Evolutionary conservation across 768 basidiomycete genomes (phyloP).

Genomic region (Pulveroboletus sp.): DNA sequence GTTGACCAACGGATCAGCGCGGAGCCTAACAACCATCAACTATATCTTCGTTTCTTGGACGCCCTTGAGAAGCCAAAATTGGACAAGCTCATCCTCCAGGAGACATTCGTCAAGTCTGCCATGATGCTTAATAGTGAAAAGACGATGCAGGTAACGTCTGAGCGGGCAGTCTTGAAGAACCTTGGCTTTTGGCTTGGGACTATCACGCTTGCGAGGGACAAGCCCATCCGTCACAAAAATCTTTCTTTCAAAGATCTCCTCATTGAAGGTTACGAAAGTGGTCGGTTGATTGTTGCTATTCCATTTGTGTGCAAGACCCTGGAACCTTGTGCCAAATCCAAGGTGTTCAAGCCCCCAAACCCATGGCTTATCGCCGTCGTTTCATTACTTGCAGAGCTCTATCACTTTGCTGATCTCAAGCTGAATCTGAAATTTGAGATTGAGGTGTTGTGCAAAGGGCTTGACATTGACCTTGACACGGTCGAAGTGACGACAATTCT

Average conservation of each 20-base stretch:
- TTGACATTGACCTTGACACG: slow-evolving; percentile 80
- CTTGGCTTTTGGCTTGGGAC: slow-evolving; percentile 93
- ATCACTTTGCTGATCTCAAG: slow-evolving; percentile 94
- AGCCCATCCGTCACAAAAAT: slow-evolving; percentile 89
- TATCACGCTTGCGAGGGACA: slow-evolving; percentile 88
- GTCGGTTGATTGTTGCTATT: slow-evolving; percentile 88
- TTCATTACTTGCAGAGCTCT: slow-evolving; percentile 88
- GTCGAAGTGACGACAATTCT: slow-evolving; percentile 82
- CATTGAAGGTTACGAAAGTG: slow-evolving; percentile 90
- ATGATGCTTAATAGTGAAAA: slow-evolving; percentile 86
- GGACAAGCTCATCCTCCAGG: slow-evolving; percentile 80
- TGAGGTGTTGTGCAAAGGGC: slow-evolving; percentile 89
- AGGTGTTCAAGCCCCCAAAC: slow-evolving; percentile 92
- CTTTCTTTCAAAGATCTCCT: slow-evolving; percentile 97
- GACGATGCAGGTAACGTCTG: slow-evolving; percentile 78
- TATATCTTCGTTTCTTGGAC: slow-evolving; percentile 93
- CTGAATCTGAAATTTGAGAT: slow-evolving; percentile 98
- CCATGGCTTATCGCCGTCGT: slow-evolving; percentile 98
- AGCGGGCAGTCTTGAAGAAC: slow-evolving; percentile 87
- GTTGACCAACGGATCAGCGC: slow-evolving; percentile 94
- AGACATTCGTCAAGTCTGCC: slow-evolving; percentile 87
- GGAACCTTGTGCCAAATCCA: slow-evolving; percentile 84
- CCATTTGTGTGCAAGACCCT: slow-evolving; percentile 98
- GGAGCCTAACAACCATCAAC: slow-evolving; percentile 94
- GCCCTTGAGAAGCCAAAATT: slow-evolving; percentile 65